Evolutionary conservation across 169 alveolate genomes (phyloP).

Genomic region (Eimeria maxima): DNA sequence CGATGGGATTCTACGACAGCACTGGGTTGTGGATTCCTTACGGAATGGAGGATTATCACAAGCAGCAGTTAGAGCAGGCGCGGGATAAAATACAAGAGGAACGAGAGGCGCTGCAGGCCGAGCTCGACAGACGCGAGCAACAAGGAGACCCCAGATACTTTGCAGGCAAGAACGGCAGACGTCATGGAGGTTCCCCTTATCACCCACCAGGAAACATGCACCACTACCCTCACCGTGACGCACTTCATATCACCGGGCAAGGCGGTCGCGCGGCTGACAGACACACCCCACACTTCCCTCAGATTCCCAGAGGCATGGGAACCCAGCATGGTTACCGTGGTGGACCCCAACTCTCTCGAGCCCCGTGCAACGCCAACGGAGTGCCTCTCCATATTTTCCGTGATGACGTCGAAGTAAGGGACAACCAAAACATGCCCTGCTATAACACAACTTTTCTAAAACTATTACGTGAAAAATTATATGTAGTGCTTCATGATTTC

Average conservation of each 20-base stretch:
- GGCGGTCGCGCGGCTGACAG: not conserved
- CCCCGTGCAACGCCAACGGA: constrained; percentile 20
- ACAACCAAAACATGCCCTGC: not conserved
- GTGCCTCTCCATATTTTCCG: constrained; percentile 52
- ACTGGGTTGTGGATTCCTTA: constrained; percentile 51
- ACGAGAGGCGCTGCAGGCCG: not conserved
- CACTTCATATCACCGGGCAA: not conserved
- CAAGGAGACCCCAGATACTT: not conserved
- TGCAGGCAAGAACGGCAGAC: not conserved
- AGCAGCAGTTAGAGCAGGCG: constrained; percentile 32
- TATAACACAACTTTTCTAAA: not conserved
- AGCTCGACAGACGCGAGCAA: not conserved
- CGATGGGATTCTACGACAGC: constrained; percentile 29
- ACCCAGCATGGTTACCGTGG: not conserved
- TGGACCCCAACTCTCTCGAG: not conserved
- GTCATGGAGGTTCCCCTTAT: not conserved
- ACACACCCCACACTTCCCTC: not conserved
- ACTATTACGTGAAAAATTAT: not conserved
- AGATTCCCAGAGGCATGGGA: not conserved
- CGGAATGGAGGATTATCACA: constrained; percentile 24
- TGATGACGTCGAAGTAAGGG: constrained; percentile 25
- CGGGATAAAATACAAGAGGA: not conserved
- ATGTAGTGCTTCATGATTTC: not conserved
- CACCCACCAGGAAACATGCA: not conserved
- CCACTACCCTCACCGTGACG: not conserved